Evolutionary conservation across 805 yeast genomes (phyloP).

Genomic region (Sugiyamaella marilandica): DNA sequence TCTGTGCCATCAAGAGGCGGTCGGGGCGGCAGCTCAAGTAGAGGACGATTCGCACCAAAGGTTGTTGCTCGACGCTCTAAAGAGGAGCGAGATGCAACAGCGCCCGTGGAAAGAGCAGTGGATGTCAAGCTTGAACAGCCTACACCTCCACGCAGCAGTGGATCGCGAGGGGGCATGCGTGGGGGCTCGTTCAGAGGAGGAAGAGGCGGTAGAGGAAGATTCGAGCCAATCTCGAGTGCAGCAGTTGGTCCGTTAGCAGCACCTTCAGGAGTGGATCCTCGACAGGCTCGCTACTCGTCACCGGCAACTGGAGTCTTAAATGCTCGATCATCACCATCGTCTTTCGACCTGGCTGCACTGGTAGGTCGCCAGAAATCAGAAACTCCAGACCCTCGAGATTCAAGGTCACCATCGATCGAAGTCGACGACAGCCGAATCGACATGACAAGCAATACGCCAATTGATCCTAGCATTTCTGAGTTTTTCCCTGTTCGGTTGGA

Average conservation of each 20-base stretch:
- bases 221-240: constrained; percentile 25
- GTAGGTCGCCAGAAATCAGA: constrained; percentile 19
- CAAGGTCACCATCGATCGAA: constrained; percentile 13
- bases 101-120: constrained; percentile 44
- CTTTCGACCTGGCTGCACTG: constrained; percentile 7
- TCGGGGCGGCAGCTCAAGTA: constrained; percentile 9
- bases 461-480: constrained; percentile 18
- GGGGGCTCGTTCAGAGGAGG: constrained; percentile 12
- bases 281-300: constrained; percentile 8
- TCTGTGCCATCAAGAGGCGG: not conserved
- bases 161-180: constrained; percentile 9
- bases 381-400: constrained; percentile 16
- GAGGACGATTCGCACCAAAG: constrained; percentile 72
- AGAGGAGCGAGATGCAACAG: constrained; percentile 76
- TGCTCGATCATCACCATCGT: not conserved
- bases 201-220: constrained; percentile 20
- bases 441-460: constrained; percentile 14
- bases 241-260: constrained; percentile 37
- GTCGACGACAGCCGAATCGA: constrained; percentile 19
- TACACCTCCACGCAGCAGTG: constrained; percentile 12
- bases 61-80: constrained; percentile 77
- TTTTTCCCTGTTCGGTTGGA: constrained; percentile 27
- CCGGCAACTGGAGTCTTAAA: constrained; percentile 1
- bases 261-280: constrained; percentile 24
- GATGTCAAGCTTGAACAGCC: constrained; percentile 5